These are phyloP conservation scores for Umbellularia californica DNA, from an alignment of 164 flowering plant species.

Conservation along the genomic window DNA sequence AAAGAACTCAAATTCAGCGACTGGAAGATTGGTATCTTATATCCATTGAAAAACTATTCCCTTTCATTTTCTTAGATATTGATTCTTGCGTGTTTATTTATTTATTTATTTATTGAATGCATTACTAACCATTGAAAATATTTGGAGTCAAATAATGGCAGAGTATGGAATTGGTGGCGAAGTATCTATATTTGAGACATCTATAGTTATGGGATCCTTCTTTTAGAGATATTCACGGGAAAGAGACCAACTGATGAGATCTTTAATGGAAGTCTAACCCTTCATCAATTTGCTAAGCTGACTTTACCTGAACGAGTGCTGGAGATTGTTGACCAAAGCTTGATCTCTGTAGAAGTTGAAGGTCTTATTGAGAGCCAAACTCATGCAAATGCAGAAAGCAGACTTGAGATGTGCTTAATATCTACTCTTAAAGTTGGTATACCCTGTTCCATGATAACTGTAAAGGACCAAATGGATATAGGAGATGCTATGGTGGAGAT, in stretches of 20 bases:
- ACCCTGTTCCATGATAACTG: not conserved
- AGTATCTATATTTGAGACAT: conserved; percentile 12
- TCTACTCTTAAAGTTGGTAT: not conserved
- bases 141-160: not conserved
- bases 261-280: conserved; percentile 22
- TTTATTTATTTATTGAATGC: too few relatives aligned
- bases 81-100: too few relatives aligned
- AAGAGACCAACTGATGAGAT: conserved; percentile 17
- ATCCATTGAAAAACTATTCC: too few relatives aligned
- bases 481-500: not conserved
- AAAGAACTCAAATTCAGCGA: too few relatives aligned
- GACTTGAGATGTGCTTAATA: not conserved
- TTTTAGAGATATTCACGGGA: too few relatives aligned
- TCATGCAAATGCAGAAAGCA: not conserved
- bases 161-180: conserved; percentile 15
- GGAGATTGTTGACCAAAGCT: conserved; percentile 27
- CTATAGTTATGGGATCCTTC: conserved; percentile 16
- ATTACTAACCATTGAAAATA: too few relatives aligned
- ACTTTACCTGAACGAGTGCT: conserved; percentile 24
- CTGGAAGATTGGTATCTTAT: too few relatives aligned
- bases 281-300: conserved; percentile 12
- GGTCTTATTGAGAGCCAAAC: not conserved
- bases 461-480: not conserved
- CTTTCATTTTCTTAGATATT: too few relatives aligned
- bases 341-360: conserved; percentile 3